A percentile compares a stretch with the other conserved stretches of the same genome.
phyloP scores from a whole-genome alignment of 2,329 filamentous ascomycete species.

The Acrodontium crateriforme region DNA sequence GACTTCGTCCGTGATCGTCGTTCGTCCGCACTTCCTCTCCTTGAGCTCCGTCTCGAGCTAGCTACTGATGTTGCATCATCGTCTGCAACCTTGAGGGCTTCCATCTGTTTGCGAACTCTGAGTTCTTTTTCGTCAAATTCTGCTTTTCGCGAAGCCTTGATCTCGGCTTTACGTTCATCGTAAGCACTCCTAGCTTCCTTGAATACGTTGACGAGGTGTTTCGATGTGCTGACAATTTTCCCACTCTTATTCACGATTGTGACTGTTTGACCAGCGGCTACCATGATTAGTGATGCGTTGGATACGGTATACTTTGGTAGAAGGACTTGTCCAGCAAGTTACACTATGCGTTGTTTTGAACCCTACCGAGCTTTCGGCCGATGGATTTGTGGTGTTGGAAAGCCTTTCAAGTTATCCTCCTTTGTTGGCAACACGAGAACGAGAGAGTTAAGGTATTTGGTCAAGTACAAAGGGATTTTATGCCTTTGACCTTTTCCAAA shows the following conservation, averaged over 20 bases:
- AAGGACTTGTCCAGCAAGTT: too few relatives aligned
- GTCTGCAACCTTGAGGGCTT: conserved; percentile 34
- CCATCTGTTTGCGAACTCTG: conserved; percentile 44
- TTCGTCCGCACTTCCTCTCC: conserved; percentile 14
- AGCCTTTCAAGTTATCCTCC: too few relatives aligned
- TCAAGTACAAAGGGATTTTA: too few relatives aligned
- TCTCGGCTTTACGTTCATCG: conserved; percentile 70
- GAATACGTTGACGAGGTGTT: conserved; percentile 79
- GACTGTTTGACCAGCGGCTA: conserved; percentile 54
- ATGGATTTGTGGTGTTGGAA: too few relatives aligned
- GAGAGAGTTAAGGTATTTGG: too few relatives aligned
- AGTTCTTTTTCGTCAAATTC: conserved; percentile 32
- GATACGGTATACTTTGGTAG: too few relatives aligned
- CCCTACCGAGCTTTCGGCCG: too few relatives aligned
- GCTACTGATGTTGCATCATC: conserved; percentile 21
- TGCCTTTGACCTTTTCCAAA: too few relatives aligned
- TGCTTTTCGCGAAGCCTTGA: conserved; percentile 55
- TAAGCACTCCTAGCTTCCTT: conserved; percentile 85
- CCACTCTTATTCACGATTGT: conserved; percentile 85
- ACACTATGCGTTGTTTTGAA: too few relatives aligned
- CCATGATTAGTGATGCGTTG: too few relatives aligned
- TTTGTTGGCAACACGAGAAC: too few relatives aligned
- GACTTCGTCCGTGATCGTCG: conserved; percentile 11
- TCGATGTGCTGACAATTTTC: conserved; percentile 82
- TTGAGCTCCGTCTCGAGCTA: conserved; percentile 12